phyloP scores from a whole-genome alignment of 306 rosid genomes.

The Phaseolus lunatus region DNA sequence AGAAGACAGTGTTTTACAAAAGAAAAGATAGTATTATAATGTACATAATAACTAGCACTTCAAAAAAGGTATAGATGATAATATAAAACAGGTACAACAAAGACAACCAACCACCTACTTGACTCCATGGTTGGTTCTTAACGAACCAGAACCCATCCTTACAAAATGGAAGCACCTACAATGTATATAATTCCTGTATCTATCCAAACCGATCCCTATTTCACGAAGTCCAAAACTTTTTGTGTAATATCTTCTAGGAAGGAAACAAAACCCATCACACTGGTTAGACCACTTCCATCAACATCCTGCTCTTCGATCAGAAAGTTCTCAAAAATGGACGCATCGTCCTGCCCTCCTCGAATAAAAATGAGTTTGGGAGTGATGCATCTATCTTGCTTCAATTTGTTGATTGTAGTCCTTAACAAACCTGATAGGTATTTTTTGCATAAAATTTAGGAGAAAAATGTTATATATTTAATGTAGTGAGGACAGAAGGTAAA shows the following conservation, averaged over 20 bases:
- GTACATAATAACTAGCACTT: constrained; percentile 48
- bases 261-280: constrained; percentile 89
- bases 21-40: constrained; percentile 25
- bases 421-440: constrained; percentile 69
- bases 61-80: constrained; percentile 31
- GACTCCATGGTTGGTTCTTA: constrained; percentile 29
- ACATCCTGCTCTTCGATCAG: constrained; percentile 98
- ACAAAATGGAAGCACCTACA: constrained; percentile 47
- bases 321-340: constrained; percentile 82
- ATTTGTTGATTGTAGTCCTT: constrained; percentile 73
- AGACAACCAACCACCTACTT: constrained; percentile 30
- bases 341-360: constrained; percentile 91
- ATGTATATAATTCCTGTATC: constrained; percentile 36
- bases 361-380: constrained; percentile 91
- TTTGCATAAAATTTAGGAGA: constrained; percentile 41
- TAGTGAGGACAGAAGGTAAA: constrained; percentile 26
- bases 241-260: constrained; percentile 73
- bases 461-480: constrained; percentile 11
- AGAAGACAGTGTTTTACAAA: constrained; percentile 21
- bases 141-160: constrained; percentile 34
- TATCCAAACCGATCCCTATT: constrained; percentile 50
- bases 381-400: constrained; percentile 91
- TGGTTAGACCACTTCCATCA: constrained; percentile 85
- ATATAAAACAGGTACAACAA: constrained; percentile 44
- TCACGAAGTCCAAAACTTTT: constrained; percentile 78